phyloP scores from a whole-genome alignment of 1,284 basidiomycete species.

The Prillingera fragicola region DNA sequence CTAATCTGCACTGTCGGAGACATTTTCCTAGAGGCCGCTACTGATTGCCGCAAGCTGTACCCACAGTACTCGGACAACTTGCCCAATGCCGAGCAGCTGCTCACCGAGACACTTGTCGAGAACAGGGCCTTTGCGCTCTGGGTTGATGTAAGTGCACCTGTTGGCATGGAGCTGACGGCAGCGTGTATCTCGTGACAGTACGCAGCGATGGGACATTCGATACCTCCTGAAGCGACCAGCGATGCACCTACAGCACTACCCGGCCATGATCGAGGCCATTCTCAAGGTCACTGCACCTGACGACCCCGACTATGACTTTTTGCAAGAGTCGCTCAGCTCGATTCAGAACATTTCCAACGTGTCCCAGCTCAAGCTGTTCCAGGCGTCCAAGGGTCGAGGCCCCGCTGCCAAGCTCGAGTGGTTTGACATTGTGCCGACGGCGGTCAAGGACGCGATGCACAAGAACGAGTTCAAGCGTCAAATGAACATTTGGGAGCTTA shows the following conservation, averaged over 20 bases:
- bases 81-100: slow-evolving; percentile 74
- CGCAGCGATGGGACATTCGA: slow-evolving; percentile 74
- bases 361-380: slow-evolving; percentile 76
- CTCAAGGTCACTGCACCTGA: slow-evolving; percentile 68
- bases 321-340: slow-evolving; percentile 66
- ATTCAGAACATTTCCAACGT: slow-evolving; percentile 71
- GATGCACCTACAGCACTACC: slow-evolving; percentile 85
- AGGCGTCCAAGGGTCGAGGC: slow-evolving; percentile 74
- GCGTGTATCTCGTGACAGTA: slow-evolving; percentile 61
- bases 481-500: slow-evolving; percentile 89
- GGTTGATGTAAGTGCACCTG: slow-evolving; percentile 61
- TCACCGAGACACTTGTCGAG: slow-evolving; percentile 75
- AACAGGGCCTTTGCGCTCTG: slow-evolving; percentile 80
- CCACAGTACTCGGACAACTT: slow-evolving; percentile 78
- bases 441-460: slow-evolving; percentile 59
- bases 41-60: slow-evolving; percentile 81
- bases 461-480: slow-evolving; percentile 80
- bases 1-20: slow-evolving; percentile 84
- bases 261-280: slow-evolving; percentile 78
- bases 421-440: slow-evolving; percentile 73
- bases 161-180: slow-evolving; percentile 33
- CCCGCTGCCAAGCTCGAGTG: slow-evolving; percentile 71
- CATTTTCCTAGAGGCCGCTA: slow-evolving; percentile 79
- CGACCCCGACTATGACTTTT: slow-evolving; percentile 73
- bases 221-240: slow-evolving; percentile 80